Percentiles rank a stretch among this genome's conserved stretches.
Evolutionary conservation across 2,329 filamentous ascomycete genomes (phyloP).

Genomic region (Scopulariopsis brevicaulis): DNA sequence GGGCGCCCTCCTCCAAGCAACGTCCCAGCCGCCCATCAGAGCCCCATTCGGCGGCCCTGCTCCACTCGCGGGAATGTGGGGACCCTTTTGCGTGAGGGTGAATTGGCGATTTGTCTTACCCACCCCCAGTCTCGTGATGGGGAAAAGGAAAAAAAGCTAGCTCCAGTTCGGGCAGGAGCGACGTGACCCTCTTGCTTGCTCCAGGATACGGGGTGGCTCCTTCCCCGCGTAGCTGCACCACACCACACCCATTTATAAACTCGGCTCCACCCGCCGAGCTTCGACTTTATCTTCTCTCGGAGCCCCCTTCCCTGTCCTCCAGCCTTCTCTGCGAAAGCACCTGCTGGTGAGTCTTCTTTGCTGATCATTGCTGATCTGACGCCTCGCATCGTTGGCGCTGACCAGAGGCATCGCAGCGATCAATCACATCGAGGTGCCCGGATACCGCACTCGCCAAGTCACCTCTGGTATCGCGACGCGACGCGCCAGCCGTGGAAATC

Average conservation of each 20-base stretch:
- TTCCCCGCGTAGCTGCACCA: neutral
- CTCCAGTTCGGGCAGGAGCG: neutral
- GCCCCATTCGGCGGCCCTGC: neutral
- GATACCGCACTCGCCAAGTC: neutral
- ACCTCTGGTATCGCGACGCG: neutral
- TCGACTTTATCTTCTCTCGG: neutral
- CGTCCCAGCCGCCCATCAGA: neutral
- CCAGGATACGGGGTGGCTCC: neutral
- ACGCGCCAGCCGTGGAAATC: neutral
- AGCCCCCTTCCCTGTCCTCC: neutral
- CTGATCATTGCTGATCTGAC: neutral
- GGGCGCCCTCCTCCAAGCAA: neutral
- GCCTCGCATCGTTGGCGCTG: neutral
- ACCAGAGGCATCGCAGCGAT: neutral
- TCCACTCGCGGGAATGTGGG: neutral
- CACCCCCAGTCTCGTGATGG: neutral
- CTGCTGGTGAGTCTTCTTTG: neutral
- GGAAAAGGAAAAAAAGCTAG: neutral
- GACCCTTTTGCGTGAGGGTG: neutral
- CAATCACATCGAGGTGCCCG: neutral
- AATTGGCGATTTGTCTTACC: neutral
- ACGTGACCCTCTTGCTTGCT: neutral
- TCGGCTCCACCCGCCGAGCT: neutral
- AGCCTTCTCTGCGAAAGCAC: neutral
- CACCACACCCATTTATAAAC: neutral